These are phyloP conservation scores for Capniomyces stellatus DNA, from an alignment of 371 early-diverging fungal genomes.

Conservation along the genomic window DNA sequence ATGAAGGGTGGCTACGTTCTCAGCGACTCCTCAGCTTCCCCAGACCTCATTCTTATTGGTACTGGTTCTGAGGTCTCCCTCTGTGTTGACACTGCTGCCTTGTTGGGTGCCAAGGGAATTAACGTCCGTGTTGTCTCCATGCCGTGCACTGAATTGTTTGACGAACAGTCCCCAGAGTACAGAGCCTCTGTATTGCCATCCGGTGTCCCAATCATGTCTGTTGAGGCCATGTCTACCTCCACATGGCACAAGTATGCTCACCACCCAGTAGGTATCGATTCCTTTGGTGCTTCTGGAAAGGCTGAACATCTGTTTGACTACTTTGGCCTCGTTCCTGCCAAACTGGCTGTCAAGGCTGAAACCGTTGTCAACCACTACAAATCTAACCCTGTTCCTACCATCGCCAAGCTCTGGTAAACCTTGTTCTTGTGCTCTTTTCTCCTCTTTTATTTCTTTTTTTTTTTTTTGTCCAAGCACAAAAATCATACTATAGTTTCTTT, in stretches of 20 bases:
- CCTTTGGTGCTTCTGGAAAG: conserved; percentile 90
- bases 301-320: conserved; percentile 56
- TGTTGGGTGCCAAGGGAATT: conserved; percentile 30
- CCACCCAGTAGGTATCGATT: conserved; percentile 79
- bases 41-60: conserved; percentile 58
- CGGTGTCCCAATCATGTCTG: conserved; percentile 64
- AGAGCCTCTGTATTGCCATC: conserved; percentile 58
- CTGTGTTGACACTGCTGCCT: conserved; percentile 65
- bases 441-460: no score
- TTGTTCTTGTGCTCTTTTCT: no score
- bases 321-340: conserved; percentile 65
- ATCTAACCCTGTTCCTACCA: conserved; percentile 18
- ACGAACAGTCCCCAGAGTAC: conserved; percentile 78
- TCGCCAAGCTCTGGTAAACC: not conserved
- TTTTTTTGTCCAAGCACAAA: no score
- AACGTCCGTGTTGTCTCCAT: conserved; percentile 84
- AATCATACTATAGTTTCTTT: no score
- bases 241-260: conserved; percentile 94
- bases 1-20: conserved; percentile 66
- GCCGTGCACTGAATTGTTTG: conserved; percentile 90
- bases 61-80: conserved; percentile 95
- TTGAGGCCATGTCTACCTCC: conserved; percentile 88
- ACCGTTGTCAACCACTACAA: conserved; percentile 57
- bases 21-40: conserved; percentile 31
- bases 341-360: conserved; percentile 56